Base-by-base conservation (phyloP, 441 rosid species). In the Codiaeum variegatum region DNA sequence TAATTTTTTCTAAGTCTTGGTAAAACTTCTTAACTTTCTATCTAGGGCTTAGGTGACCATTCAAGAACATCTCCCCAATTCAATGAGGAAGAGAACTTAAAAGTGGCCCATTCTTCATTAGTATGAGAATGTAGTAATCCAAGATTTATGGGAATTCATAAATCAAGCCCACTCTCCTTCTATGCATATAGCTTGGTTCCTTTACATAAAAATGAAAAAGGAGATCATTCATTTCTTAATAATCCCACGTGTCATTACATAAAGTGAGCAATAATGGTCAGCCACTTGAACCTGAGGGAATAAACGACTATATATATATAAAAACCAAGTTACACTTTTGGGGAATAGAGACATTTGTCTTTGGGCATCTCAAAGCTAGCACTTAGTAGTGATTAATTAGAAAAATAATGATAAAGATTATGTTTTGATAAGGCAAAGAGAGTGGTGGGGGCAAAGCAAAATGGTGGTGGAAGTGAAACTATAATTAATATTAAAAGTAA, bases 251-350 rank as follows among this genome's bases (percentile, higher is more conserved):
- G 79, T 28, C 67, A 66, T 62, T 19, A 55, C 40, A 28, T 52
- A 26, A 75, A 67, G 68, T 60, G 40, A 1, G 60, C 54, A 59
- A 71, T 69, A 67, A 71, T 62, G 68, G 59, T 51, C 11, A 51
- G 73, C 76, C 81, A 79, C 77, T 69, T 65, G 58, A 62, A 58
- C 73, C 61, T 42, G 40, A 58, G 2, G 3, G n/a, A 47, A 47
- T 5, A 66, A 69, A 26, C 44, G 42, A 42, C 36, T 52, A 19
- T 23, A 28, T 56, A 66, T 66, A n/a, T 28, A 29, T 10, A 56
- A 29, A 29, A 49, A 61, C 26, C 71, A 56, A 58, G 16, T 67
- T 42, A 52, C 13, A n/a, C 64, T 54, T 64, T 56, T 55, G 6
- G 16, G 2, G 70, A 73, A 42, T 18, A 51, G 49, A 65, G 40